These are phyloP conservation scores for Aspergillus fumigatiaffinis DNA, from an alignment of 2,329 filamentous ascomycete species.

Conservation along the genomic window DNA sequence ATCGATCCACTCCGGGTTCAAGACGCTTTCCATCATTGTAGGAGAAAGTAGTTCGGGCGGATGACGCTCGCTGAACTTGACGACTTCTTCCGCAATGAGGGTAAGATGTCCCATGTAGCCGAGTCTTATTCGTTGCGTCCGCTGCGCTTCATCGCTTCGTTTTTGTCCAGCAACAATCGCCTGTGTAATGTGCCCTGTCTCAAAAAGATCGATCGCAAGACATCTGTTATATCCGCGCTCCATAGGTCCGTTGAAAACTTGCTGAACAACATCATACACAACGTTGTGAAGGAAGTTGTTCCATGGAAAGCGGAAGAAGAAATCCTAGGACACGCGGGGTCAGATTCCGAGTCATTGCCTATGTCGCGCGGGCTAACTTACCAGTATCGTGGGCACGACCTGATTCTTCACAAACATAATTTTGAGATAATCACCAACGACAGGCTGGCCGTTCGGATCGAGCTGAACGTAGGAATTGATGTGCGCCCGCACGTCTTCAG, in stretches of 20 bases:
- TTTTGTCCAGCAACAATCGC: slow-evolving; percentile 89
- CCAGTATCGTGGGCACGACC: slow-evolving; percentile 92
- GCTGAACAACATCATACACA: slow-evolving; percentile 97
- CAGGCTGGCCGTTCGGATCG: slow-evolving; percentile 63
- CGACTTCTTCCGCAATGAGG: slow-evolving; percentile 94
- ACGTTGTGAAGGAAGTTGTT: slow-evolving; percentile 99
- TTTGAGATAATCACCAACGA: slow-evolving; percentile 92
- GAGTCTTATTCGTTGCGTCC: slow-evolving; percentile 79
- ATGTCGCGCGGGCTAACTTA: slow-evolving; percentile 46
- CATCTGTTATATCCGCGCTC: slow-evolving; percentile 89
- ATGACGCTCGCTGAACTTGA: slow-evolving; percentile 95
- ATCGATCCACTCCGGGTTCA: slow-evolving; percentile 85
- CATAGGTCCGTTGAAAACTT: slow-evolving; percentile 98
- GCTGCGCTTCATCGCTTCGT: slow-evolving; percentile 80
- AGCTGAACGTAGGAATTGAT: slow-evolving; percentile 48
- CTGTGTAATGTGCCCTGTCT: slow-evolving; percentile 81
- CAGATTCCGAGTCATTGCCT: neutral
- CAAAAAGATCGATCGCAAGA: slow-evolving; percentile 88
- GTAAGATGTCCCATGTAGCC: slow-evolving; percentile 99
- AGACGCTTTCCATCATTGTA: slow-evolving; percentile 79
- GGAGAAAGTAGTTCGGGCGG: slow-evolving; percentile 83
- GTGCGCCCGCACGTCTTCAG: slow-evolving; percentile 23
- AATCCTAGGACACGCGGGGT: slow-evolving; percentile 58
- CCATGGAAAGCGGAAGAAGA: slow-evolving; percentile 98
- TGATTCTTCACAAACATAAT: slow-evolving; percentile 93